These are phyloP conservation scores for Lunasporangiospora selenospora DNA, from an alignment of 192 early-diverging fungal genomes.

Conservation along the genomic window DNA sequence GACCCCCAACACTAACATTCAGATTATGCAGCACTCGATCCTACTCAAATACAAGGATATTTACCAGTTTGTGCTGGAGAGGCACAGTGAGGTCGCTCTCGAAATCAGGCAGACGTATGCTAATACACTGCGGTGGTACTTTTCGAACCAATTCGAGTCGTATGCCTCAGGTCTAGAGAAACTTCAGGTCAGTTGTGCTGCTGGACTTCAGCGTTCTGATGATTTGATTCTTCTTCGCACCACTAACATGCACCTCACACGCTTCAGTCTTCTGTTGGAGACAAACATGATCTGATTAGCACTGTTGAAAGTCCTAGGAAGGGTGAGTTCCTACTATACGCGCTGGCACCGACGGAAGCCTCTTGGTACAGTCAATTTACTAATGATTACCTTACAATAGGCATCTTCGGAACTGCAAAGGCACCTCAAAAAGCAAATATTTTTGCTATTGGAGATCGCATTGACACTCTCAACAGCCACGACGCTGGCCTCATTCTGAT, in stretches of 20 bases:
- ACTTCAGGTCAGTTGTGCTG: slow-evolving; percentile 66
- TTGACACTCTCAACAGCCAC: slow-evolving; percentile 72
- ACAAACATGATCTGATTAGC: slow-evolving; percentile 87
- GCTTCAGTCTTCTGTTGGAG: slow-evolving; percentile 58
- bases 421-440: slow-evolving; percentile 81
- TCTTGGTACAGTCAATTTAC: too few relatives aligned
- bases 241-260: too few relatives aligned
- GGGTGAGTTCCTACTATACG: too few relatives aligned
- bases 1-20: slow-evolving; percentile 91
- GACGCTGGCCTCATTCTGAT: slow-evolving; percentile 90
- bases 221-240: too few relatives aligned
- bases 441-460: slow-evolving; percentile 85
- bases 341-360: too few relatives aligned
- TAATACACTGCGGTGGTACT: slow-evolving; percentile 85
- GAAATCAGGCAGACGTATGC: slow-evolving; percentile 92
- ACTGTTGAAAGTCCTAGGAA: slow-evolving; percentile 79
- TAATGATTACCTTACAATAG: slow-evolving; percentile 10
- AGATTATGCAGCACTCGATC: slow-evolving; percentile 90
- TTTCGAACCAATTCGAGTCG: slow-evolving; percentile 87
- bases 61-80: slow-evolving; percentile 89
- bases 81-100: slow-evolving; percentile 84
- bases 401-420: slow-evolving; percentile 74
- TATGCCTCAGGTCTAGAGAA: slow-evolving; percentile 80
- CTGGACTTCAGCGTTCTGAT: not conserved
- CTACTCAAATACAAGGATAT: slow-evolving; percentile 93